These are phyloP conservation scores for Ogataea dorogensis DNA, from an alignment of 805 yeast genomes.

Conservation along the genomic window DNA sequence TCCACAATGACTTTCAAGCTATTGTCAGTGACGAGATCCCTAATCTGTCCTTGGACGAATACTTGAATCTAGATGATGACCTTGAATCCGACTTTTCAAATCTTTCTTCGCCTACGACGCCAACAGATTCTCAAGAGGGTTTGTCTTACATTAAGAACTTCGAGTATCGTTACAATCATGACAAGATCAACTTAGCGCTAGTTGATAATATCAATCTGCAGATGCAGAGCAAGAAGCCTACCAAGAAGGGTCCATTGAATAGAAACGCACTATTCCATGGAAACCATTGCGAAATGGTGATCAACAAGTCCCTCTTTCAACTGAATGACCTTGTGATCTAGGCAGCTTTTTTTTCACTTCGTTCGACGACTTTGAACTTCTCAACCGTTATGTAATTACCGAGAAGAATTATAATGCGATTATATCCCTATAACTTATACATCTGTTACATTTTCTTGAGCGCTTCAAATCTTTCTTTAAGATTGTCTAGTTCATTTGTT, in stretches of 20 bases:
- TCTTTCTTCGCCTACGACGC: constrained; percentile 4
- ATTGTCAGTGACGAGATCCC: constrained; percentile 1
- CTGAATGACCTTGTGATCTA: constrained; percentile 26
- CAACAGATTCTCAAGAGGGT: not conserved
- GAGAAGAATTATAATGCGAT: constrained; percentile 3
- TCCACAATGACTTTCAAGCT: constrained; percentile 1
- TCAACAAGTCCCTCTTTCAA: constrained; percentile 21
- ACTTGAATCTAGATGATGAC: constrained; percentile 22
- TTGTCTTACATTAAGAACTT: constrained; percentile 17
- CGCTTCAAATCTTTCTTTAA: constrained; percentile 33
- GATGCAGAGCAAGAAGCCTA: constrained; percentile 1
- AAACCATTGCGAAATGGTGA: constrained; percentile 33
- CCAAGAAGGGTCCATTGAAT: constrained; percentile 29
- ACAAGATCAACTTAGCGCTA: constrained; percentile 28
- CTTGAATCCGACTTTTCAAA: constrained; percentile 2
- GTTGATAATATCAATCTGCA: constrained; percentile 18
- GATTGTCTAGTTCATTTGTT: constrained; percentile 28
- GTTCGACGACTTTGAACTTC: not conserved
- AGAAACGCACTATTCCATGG: constrained; percentile 33
- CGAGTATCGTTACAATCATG: constrained; percentile 31
- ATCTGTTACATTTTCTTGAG: constrained; percentile 43
- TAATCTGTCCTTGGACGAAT: constrained; percentile 23
- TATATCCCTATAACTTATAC: not conserved
- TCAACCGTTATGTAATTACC: constrained; percentile 2
- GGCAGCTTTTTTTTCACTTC: constrained; percentile 1